These are phyloP conservation scores for Geotrichum fermentans DNA, from an alignment of 1,139 yeast species.

Conservation along the genomic window DNA sequence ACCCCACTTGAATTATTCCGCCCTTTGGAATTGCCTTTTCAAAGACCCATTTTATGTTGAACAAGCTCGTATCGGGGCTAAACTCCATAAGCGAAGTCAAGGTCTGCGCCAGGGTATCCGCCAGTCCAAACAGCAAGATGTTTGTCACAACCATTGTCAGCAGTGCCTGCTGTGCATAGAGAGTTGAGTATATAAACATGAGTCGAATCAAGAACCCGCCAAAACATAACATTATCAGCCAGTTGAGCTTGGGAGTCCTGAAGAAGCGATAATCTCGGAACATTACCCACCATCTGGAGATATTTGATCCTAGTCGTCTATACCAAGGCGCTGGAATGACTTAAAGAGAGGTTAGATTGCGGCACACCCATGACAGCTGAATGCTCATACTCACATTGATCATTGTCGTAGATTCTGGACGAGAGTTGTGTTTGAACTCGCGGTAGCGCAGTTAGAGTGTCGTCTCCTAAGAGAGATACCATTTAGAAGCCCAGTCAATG, in stretches of 20 bases:
- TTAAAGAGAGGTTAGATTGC: neutral
- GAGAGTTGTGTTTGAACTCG: neutral
- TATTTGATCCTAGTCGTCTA: neutral
- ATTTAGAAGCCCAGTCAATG: no score
- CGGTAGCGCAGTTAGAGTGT: constrained; percentile 8
- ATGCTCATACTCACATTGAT: neutral
- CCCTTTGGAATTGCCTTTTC: constrained; percentile 37
- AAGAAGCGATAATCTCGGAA: constrained; percentile 25
- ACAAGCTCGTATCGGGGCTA: constrained; percentile 26
- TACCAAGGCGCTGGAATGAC: constrained; percentile 7
- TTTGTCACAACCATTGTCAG: constrained; percentile 81
- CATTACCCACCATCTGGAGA: neutral
- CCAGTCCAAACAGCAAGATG: constrained; percentile 74
- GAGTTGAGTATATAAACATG: constrained; percentile 37
- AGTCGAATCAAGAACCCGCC: constrained; percentile 34
- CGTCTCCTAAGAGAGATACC: constrained; percentile 9
- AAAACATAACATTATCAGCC: constrained; percentile 35
- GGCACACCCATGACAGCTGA: neutral
- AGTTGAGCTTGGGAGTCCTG: constrained; percentile 36
- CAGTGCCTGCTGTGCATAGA: constrained; percentile 63
- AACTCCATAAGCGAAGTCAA: constrained; percentile 39
- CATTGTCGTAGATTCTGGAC: constrained; percentile 6
- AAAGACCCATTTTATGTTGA: constrained; percentile 29
- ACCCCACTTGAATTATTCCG: constrained; percentile 20
- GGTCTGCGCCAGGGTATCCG: constrained; percentile 85